A percentile compares a stretch with the other conserved stretches of the same genome.
phyloP scores from a whole-genome alignment of 768 basidiomycete species.

The Rubroboletus satanas region DNA sequence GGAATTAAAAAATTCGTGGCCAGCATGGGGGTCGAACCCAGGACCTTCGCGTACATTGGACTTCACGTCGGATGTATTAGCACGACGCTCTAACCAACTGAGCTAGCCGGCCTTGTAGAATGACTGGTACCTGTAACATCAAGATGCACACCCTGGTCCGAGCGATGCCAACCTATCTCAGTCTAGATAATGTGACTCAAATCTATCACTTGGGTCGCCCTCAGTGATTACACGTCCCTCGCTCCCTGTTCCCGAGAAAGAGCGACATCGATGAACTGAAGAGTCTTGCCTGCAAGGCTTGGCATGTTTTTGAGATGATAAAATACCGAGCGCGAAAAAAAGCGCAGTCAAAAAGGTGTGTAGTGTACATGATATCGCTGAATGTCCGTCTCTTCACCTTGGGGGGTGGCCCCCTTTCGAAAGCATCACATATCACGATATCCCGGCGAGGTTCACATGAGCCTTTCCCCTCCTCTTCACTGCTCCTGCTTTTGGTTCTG shows the following conservation, averaged over 20 bases:
- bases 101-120: slow-evolving; percentile 69
- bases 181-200: too few species aligned
- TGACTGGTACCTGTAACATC: too few species aligned
- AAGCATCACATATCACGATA: neutral
- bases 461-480: slow-evolving; percentile 3
- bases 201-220: neutral
- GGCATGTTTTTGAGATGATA: neutral
- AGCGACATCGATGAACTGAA: neutral
- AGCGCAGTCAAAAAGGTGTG: slow-evolving; percentile 2
- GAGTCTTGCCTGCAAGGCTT: neutral
- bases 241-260: neutral
- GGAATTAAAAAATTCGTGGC: slow-evolving; percentile 19
- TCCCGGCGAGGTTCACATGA: neutral
- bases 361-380: slow-evolving; percentile 16
- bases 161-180: too few species aligned
- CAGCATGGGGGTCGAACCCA: slow-evolving; percentile 41
- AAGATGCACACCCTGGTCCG: neutral
- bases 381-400: neutral
- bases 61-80: slow-evolving; percentile 38
- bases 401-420: neutral
- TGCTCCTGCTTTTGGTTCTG: slow-evolving; percentile 36
- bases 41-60: slow-evolving; percentile 32
- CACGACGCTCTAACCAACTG: slow-evolving; percentile 93
- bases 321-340: neutral
- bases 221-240: neutral